Conservation (phyloP, 495 filamentous ascomycete species). For the Penicillium pancosmium region DNA sequence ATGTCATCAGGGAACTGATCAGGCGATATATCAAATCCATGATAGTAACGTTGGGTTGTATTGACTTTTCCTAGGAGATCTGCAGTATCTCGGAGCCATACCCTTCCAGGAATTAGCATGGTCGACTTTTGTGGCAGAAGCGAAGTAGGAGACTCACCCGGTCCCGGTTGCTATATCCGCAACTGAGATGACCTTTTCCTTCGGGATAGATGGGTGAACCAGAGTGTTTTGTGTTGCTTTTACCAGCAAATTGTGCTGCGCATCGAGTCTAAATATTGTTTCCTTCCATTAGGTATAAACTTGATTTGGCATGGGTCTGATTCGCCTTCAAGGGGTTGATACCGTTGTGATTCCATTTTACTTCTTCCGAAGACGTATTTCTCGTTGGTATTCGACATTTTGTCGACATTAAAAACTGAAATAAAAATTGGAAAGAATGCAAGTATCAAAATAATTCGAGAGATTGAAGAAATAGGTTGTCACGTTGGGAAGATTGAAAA, state of each 20-base stretch:
- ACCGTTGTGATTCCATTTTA: conserved; percentile 11
- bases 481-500: no score
- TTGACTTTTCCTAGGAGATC: background rate
- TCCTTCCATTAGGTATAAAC: background rate
- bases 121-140: no score
- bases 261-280: conserved; percentile 16
- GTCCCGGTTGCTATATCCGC: conserved; percentile 32
- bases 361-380: conserved; percentile 16
- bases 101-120: background rate
- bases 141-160: conserved; percentile 13
- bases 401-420: no score
- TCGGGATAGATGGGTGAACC: conserved; percentile 22
- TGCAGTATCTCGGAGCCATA: conserved; percentile 29
- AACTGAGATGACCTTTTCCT: conserved; percentile 13
- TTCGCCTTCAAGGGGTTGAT: background rate
- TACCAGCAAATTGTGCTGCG: conserved; percentile 21
- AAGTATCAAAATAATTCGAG: no score
- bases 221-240: conserved; percentile 17
- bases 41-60: conserved; percentile 2
- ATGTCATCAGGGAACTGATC: conserved; percentile 20
- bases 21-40: conserved; percentile 30
- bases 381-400: conserved; percentile 5
- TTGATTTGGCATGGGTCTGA: background rate
- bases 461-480: no score
- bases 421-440: no score